Evolutionary conservation across 306 rosid species (phyloP).

Genomic region (Fagus sylvatica): DNA sequence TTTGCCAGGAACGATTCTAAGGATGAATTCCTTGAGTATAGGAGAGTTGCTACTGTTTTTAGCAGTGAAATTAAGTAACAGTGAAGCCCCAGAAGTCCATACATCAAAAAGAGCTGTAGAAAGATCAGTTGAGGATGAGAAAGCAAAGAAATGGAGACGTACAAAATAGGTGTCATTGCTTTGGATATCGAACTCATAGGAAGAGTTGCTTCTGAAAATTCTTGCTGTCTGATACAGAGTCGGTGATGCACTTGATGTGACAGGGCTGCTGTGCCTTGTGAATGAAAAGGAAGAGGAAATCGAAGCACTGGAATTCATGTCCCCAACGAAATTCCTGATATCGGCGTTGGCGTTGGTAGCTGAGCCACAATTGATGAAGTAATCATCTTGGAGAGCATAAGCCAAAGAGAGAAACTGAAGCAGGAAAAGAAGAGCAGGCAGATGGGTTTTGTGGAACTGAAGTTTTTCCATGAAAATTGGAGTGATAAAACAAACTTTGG

Average conservation of each 20-base stretch:
- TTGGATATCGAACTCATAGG: slow-evolving; percentile 27
- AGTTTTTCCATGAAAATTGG: slow-evolving; percentile 3
- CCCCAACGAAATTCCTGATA: slow-evolving; percentile 30
- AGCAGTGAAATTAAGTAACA: slow-evolving; percentile 35
- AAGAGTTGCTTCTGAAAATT: slow-evolving; percentile 20
- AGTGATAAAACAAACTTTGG: background rate
- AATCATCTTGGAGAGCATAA: slow-evolving; percentile 25
- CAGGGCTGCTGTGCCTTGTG: background rate
- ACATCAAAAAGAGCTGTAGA: slow-evolving; percentile 38
- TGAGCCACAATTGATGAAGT: slow-evolving; percentile 45
- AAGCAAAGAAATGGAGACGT: slow-evolving; percentile 52
- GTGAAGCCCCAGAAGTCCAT: slow-evolving; percentile 28
- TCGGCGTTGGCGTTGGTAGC: background rate
- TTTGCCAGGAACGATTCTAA: background rate
- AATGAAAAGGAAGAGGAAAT: slow-evolving; percentile 3
- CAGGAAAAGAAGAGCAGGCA: slow-evolving; percentile 5
- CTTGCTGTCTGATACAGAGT: slow-evolving; percentile 31
- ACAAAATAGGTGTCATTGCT: slow-evolving; percentile 21
- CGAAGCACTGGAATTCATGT: slow-evolving; percentile 7
- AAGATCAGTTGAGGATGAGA: slow-evolving; percentile 28
- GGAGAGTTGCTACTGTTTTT: slow-evolving; percentile 1
- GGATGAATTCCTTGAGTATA: slow-evolving; percentile 34
- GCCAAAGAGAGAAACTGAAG: slow-evolving; percentile 18
- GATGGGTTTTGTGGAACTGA: background rate
- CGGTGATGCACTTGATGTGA: slow-evolving; percentile 4